These are phyloP conservation scores for Eremomyces bilateralis DNA, from an alignment of 495 filamentous ascomycete species.

Conservation along the genomic window DNA sequence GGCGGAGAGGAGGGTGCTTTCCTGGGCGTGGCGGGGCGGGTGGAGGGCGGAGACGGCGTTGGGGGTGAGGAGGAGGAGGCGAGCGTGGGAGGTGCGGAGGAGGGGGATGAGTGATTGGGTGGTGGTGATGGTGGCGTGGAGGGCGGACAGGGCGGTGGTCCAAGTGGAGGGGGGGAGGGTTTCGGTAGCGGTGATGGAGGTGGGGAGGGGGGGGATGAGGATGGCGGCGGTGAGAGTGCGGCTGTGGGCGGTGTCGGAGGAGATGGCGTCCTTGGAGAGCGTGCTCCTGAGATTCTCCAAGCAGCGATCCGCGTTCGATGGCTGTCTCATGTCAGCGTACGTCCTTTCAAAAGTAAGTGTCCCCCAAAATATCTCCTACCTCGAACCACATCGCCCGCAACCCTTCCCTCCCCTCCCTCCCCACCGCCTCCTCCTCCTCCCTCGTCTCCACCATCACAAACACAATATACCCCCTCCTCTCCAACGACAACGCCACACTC, in stretches of 20 bases:
- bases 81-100: constrained; percentile 32
- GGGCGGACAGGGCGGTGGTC: constrained; percentile 75
- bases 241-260: constrained; percentile 21
- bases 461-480: constrained; percentile 82
- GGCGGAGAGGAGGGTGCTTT: constrained; percentile 56
- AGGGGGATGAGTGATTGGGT: constrained; percentile 72
- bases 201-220: constrained; percentile 48
- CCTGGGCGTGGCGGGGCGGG: constrained; percentile 65
- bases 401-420: constrained; percentile 41
- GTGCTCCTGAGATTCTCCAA: constrained; percentile 44
- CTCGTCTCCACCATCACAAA: constrained; percentile 60
- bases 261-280: constrained; percentile 48
- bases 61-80: constrained; percentile 61
- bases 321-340: background rate
- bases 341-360: background rate
- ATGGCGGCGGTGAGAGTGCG: constrained; percentile 50
- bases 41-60: constrained; percentile 64
- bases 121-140: constrained; percentile 78
- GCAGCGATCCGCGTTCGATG: constrained; percentile 24
- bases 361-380: constrained; percentile 40
- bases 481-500: constrained; percentile 63
- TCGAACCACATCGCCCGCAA: constrained; percentile 68
- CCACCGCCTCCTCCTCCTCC: constrained; percentile 64
- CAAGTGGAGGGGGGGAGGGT: constrained; percentile 62
- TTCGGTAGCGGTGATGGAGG: constrained; percentile 55